Base-by-base conservation (phyloP, 2,329 filamentous ascomycete species). In the Talaromyces sp. region DNA sequence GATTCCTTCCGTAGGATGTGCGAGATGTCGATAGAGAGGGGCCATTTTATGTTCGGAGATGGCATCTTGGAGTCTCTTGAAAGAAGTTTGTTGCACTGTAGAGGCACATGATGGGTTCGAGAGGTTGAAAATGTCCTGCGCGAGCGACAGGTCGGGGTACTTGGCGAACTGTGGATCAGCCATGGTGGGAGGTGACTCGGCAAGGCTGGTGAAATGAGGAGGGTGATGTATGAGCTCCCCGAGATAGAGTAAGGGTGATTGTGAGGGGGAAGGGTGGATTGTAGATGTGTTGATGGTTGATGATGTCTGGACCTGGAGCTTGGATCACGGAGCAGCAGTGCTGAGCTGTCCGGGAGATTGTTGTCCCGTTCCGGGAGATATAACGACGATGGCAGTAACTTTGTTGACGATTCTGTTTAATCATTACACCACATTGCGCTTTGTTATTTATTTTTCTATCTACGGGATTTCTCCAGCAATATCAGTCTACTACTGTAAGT, bases 1-100 rank as follows among this genome's bases (percentile, higher is more conserved):
- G 68, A 95, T 88, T 67, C 93, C 93, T 67, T 95, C 85, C 19
- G 82, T 79, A 2, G 87, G 87, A 73, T 89, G 87, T 65, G 87
- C 87, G 56, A 89, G 82, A 71, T 88, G 84, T 71, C 85, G 82
- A 76, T 89, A 89, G 56, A 89, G 82, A 19, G 87, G 87, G 27
- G 87, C 87, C 87, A 89, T 89, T 75, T 88, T 87, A 70, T 87
- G 79, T 73, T 88, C 83, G 65, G 78, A 77, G 76, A 89, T 88
- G 70, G 82, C 86, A 84, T 87, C 80, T 81, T 88, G 86, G 62
- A 89, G 80, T 66, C 83, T 82, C 72, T 85, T 83, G 70, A 88
- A 78, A 39, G 87, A 87, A 39, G 80, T 75, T 73, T 88, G 81
- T 74, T 84, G 86, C 68, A 82, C 77, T 37, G 80, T 69, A 68